Conservation (phyloP, 2,329 filamentous ascomycete genomes). For the Hypomyces perniciosus region DNA sequence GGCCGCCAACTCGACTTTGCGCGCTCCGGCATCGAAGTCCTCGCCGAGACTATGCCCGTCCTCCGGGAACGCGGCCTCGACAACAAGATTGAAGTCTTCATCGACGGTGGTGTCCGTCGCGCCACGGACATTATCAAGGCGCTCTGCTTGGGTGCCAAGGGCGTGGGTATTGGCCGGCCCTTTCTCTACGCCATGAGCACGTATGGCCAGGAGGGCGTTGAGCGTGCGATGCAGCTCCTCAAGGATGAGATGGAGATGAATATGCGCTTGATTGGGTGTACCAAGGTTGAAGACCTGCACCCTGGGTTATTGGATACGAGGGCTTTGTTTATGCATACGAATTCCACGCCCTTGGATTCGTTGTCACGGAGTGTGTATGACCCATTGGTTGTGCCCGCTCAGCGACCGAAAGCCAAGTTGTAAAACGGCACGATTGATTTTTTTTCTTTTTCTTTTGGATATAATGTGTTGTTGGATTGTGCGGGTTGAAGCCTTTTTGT, state of each 20-base stretch:
- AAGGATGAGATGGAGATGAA: conserved; percentile 99
- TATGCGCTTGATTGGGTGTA: conserved; percentile 87
- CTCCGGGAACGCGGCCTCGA: conserved; percentile 68
- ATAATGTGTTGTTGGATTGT: not conserved
- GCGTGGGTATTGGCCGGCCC: conserved; percentile 88
- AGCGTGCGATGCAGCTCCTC: conserved; percentile 84
- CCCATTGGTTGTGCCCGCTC: conserved; percentile 44
- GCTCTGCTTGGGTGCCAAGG: conserved; percentile 82
- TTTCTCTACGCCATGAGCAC: conserved; percentile 96
- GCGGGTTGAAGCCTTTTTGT: too few species aligned
- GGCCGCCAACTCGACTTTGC: conserved; percentile 91
- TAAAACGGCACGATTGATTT: conserved; percentile 21
- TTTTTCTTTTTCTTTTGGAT: not conserved
- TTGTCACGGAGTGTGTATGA: conserved; percentile 48
- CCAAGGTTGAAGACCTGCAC: conserved; percentile 68
- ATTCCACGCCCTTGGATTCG: conserved; percentile 43
- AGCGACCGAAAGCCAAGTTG: conserved; percentile 48
- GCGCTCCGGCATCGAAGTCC: conserved; percentile 79
- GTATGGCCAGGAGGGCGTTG: conserved; percentile 81
- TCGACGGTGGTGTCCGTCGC: conserved; percentile 85
- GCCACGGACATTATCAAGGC: conserved; percentile 96
- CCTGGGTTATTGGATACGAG: conserved; percentile 74
- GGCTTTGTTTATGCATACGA: conserved; percentile 53
- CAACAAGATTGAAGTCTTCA: conserved; percentile 74
- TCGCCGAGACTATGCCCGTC: conserved; percentile 89